phyloP scores from a whole-genome alignment of 345 rosid species.

The Citrus mangshanensis region DNA sequence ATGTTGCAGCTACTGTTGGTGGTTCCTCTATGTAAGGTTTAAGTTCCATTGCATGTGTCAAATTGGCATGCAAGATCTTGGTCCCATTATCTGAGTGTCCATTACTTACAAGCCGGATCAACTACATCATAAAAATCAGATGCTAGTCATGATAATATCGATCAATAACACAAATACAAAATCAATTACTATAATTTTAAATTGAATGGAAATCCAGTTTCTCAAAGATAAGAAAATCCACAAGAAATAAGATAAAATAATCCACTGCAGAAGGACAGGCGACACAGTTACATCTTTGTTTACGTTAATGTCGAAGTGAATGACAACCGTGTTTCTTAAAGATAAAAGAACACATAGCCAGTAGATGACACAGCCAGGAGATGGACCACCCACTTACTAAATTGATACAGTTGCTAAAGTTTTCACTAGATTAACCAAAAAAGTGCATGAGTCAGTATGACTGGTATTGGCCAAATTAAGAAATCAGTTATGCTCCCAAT shows the following conservation, averaged over 20 bases:
- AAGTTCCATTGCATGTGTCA: conserved; percentile 78
- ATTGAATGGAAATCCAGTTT: background rate
- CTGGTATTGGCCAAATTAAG: background rate
- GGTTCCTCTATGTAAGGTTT: conserved; percentile 95
- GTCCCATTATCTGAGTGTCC: conserved; percentile 46
- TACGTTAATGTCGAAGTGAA: background rate
- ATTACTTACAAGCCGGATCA: conserved; percentile 65
- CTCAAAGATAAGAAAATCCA: background rate
- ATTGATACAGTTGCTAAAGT: background rate
- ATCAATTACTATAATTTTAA: background rate
- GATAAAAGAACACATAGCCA: background rate
- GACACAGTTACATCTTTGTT: conserved; percentile 6
- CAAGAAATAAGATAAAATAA: background rate
- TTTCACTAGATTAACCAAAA: background rate
- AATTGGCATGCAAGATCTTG: conserved; percentile 49
- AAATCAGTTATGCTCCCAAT: background rate
- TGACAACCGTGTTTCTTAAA: conserved; percentile 1
- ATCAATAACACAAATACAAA: conserved; percentile 3
- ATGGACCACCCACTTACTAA: background rate
- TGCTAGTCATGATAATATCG: conserved; percentile 14
- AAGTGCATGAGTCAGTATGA: background rate
- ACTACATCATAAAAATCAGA: conserved; percentile 41
- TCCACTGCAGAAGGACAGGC: background rate
- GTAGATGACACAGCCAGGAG: background rate
- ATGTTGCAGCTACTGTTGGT: conserved; percentile 42